Conservation (phyloP, 2,329 filamentous ascomycete species). For the Trichoderma sp. region DNA sequence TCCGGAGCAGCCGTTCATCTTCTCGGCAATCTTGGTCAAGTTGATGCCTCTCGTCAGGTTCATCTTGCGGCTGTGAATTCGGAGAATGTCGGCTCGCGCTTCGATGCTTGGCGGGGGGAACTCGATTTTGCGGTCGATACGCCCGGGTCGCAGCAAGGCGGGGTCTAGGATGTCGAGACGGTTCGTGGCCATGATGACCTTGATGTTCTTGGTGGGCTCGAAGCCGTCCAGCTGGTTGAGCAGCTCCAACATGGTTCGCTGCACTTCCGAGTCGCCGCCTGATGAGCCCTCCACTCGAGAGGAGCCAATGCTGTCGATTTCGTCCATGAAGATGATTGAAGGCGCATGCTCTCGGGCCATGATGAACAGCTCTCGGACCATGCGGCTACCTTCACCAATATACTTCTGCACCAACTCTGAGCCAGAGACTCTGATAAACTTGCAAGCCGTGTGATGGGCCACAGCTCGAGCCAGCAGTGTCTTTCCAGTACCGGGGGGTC, state of each 20-base stretch:
- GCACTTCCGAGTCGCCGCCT: conserved; percentile 95
- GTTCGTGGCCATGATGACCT: conserved; percentile 99
- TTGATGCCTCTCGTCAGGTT: conserved; percentile 98
- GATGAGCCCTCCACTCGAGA: conserved; percentile 95
- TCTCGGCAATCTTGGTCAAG: conserved; percentile 96
- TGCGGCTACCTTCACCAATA: conserved; percentile 95
- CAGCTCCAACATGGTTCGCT: conserved; percentile 97
- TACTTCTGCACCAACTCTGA: conserved; percentile 99
- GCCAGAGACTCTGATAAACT: conserved; percentile 96
- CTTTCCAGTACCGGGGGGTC: conserved; percentile 95
- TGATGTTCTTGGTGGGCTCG: conserved; percentile 99
- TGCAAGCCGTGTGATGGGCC: conserved; percentile 97
- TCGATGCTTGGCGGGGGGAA: conserved; percentile 97
- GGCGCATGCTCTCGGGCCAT: conserved; percentile 98
- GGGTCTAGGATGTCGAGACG: conserved; percentile 96
- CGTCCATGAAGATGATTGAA: conserved; percentile 99
- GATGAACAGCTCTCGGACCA: conserved; percentile 98
- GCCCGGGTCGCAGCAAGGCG: conserved; percentile 88
- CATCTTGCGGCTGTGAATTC: conserved; percentile 98
- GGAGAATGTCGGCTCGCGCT: conserved; percentile 93
- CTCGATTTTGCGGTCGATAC: conserved; percentile 98
- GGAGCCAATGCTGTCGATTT: conserved; percentile 98
- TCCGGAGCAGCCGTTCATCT: conserved; percentile 99
- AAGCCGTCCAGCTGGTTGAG: conserved; percentile 98
- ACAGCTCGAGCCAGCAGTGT: conserved; percentile 93